A percentile compares a stretch with the other conserved stretches of the same genome.
Conservation (phyloP, 2,329 filamentous ascomycete species). For the Rutstroemia sp. region DNA sequence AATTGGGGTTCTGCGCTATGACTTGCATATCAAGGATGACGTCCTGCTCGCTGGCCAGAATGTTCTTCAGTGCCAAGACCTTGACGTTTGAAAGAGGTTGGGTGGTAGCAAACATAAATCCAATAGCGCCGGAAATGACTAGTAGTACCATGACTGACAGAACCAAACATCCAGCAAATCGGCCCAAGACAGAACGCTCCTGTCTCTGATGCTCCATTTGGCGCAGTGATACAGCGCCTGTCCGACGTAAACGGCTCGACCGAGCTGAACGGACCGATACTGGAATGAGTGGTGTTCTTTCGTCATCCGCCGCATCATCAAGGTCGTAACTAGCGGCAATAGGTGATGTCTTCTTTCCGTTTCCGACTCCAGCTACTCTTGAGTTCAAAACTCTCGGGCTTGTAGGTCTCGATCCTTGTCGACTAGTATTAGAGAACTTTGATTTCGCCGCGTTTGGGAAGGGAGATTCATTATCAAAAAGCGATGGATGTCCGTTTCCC, state of each 20-base stretch:
- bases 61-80: constrained; percentile 75
- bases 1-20: constrained; percentile 83
- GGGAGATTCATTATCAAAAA: constrained; percentile 71
- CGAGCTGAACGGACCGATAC: constrained; percentile 53
- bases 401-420: constrained; percentile 58
- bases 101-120: constrained; percentile 85
- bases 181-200: constrained; percentile 55
- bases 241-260: constrained; percentile 47
- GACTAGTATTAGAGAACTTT: constrained; percentile 52
- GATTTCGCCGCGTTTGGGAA: constrained; percentile 60
- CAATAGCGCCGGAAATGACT: constrained; percentile 76
- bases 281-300: constrained; percentile 72
- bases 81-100: constrained; percentile 76
- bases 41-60: constrained; percentile 89
- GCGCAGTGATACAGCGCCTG: constrained; percentile 49
- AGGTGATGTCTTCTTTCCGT: constrained; percentile 50
- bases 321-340: constrained; percentile 65
- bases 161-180: constrained; percentile 80
- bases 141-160: constrained; percentile 75
- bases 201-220: constrained; percentile 66
- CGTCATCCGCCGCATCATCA: constrained; percentile 80
- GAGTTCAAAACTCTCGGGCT: constrained; percentile 55
- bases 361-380: constrained; percentile 23
- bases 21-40: constrained; percentile 91
- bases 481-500: constrained; percentile 59